Percentiles rank a stretch among this genome's conserved stretches.
Conservation (phyloP, 2,329 filamentous ascomycete species). For the Hymenoscyphus fraxineus region DNA sequence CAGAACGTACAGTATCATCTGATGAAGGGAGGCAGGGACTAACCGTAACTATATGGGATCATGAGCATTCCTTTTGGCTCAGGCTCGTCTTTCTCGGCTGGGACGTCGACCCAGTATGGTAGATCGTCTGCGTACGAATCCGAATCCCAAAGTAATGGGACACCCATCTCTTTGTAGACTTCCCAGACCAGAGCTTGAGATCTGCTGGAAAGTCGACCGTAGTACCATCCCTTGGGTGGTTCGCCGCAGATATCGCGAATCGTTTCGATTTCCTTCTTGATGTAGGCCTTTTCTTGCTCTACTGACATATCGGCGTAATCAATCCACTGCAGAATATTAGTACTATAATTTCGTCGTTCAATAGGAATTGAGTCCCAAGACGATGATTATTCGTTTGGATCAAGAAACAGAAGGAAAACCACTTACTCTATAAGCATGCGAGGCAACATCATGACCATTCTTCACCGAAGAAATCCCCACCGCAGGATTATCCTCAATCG, state of each 20-base stretch:
- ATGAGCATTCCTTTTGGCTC: slow-evolving; percentile 47
- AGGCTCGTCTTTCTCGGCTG: slow-evolving; percentile 42
- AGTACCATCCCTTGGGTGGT: slow-evolving; percentile 37
- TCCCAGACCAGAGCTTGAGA: slow-evolving; percentile 44
- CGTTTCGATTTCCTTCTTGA: slow-evolving; percentile 37
- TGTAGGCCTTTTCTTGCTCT: slow-evolving; percentile 39
- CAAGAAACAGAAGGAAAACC: neutral
- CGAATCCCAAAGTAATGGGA: slow-evolving; percentile 45
- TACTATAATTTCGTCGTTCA: neutral
- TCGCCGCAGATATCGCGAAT: slow-evolving; percentile 35
- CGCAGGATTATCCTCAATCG: slow-evolving; percentile 40
- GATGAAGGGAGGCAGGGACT: neutral
- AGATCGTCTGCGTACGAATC: slow-evolving; percentile 54
- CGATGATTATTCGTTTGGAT: neutral
- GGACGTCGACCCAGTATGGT: slow-evolving; percentile 53
- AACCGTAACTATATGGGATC: slow-evolving; percentile 48
- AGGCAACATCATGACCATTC: slow-evolving; percentile 41
- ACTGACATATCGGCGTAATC: slow-evolving; percentile 39
- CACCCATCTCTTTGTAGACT: slow-evolving; percentile 50
- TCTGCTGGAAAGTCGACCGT: slow-evolving; percentile 37
- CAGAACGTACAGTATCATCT: neutral
- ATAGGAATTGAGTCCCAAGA: neutral
- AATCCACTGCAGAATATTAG: slow-evolving; percentile 34
- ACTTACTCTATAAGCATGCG: slow-evolving; percentile 37
- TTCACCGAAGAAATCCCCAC: slow-evolving; percentile 40